These are phyloP conservation scores for Danielia reshetovae DNA, from an alignment of 805 yeast species.

Conservation along the genomic window DNA sequence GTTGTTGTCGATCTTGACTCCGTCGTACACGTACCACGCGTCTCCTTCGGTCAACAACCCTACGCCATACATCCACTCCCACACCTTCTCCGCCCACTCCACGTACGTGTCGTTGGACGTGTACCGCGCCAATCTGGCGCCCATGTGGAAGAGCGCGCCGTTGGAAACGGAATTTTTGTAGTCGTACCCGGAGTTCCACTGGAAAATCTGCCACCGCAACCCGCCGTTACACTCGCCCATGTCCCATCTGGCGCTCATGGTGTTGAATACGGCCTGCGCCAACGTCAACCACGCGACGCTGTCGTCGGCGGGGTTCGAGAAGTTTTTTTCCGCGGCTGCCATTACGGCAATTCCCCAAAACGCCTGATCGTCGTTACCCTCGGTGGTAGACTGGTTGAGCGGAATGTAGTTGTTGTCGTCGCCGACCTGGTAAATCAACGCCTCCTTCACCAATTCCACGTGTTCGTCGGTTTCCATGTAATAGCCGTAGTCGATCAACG, in stretches of 20 bases:
- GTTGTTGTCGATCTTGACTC: constrained; percentile 55
- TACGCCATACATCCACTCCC: constrained; percentile 70
- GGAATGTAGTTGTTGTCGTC: constrained; percentile 77
- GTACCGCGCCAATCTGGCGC: constrained; percentile 82
- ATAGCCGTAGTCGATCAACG: constrained; percentile 73
- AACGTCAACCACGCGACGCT: constrained; percentile 65
- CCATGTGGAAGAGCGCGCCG: constrained; percentile 83
- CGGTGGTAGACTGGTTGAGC: constrained; percentile 80
- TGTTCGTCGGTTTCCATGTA: constrained; percentile 69
- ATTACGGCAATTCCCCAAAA: constrained; percentile 95
- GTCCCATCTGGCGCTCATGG: constrained; percentile 92
- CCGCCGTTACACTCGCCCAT: constrained; percentile 74
- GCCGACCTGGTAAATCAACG: constrained; percentile 65
- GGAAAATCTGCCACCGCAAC: constrained; percentile 91
- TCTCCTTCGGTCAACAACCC: constrained; percentile 40
- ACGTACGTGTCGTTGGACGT: constrained; percentile 70
- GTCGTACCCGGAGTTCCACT: constrained; percentile 92
- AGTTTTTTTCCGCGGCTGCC: constrained; percentile 88
- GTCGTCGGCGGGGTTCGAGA: constrained; percentile 65
- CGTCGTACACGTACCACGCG: constrained; percentile 62
- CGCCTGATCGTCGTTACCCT: constrained; percentile 97
- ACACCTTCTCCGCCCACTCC: constrained; percentile 69
- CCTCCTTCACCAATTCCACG: constrained; percentile 52
- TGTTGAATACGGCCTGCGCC: constrained; percentile 86
- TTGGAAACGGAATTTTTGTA: constrained; percentile 91